phyloP scores from a whole-genome alignment of 257 asterid genomes.

The Penstemon eatonii region DNA sequence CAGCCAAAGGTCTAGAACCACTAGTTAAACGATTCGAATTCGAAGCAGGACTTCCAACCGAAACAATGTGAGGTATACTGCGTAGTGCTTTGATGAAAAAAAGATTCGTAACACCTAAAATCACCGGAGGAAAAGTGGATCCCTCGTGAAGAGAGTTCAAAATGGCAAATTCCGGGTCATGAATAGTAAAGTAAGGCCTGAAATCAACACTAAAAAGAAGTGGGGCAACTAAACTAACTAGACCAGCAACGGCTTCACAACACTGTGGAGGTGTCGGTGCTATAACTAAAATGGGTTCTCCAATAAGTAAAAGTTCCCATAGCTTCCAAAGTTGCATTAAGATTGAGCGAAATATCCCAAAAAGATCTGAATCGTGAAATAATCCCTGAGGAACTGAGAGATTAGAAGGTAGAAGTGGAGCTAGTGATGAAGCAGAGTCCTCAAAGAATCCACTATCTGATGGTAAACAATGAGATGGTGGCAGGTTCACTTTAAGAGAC shows the following conservation, averaged over 20 bases:
- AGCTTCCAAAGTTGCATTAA: constrained; percentile 94
- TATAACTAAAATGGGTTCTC: constrained; percentile 89
- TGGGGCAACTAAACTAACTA: constrained; percentile 94
- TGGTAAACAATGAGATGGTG: constrained; percentile 94
- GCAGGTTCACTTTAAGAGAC: constrained; percentile 77
- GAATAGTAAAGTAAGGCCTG: constrained; percentile 96
- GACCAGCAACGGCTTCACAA: constrained; percentile 90
- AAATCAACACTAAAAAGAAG: constrained; percentile 86
- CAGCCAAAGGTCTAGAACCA: constrained; percentile 48
- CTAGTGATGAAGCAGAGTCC: constrained; percentile 87
- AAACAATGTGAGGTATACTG: constrained; percentile 82
- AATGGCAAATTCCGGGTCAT: constrained; percentile 80
- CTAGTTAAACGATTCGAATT: constrained; percentile 55
- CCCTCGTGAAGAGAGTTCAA: constrained; percentile 74
- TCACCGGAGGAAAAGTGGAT: constrained; percentile 75
- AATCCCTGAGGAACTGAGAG: constrained; percentile 88
- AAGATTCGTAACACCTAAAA: constrained; percentile 94
- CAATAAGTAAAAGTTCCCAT: constrained; percentile 89
- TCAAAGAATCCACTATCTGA: constrained; percentile 75
- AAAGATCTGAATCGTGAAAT: constrained; percentile 95
- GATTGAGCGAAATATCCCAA: constrained; percentile 81
- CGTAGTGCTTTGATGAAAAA: constrained; percentile 90
- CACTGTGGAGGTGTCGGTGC: constrained; percentile 97
- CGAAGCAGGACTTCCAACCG: constrained; percentile 82
- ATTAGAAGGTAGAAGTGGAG: constrained; percentile 89